phyloP scores from a whole-genome alignment of 768 basidiomycete species.

The Boletus barrowsii region DNA sequence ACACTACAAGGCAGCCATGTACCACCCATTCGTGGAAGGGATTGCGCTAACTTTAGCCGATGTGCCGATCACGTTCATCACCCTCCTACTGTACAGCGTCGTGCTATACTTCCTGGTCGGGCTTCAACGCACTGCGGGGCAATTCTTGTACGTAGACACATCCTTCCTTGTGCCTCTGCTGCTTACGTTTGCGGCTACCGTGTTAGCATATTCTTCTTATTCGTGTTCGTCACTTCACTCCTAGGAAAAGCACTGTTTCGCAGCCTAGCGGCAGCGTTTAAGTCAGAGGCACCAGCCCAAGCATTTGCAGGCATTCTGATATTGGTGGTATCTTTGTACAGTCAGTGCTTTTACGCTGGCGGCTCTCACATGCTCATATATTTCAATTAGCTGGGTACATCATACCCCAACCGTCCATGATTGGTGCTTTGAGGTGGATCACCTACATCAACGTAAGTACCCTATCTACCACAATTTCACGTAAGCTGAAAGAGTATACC shows the following conservation, averaged over 20 bases:
- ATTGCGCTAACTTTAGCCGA: slow-evolving; percentile 48
- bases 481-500: background rate
- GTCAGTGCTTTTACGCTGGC: slow-evolving; percentile 2
- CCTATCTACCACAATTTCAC: slow-evolving; percentile 31
- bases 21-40: slow-evolving; percentile 47
- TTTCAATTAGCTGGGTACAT: slow-evolving; percentile 43
- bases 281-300: slow-evolving; percentile 58
- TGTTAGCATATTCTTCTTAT: slow-evolving; percentile 54
- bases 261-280: slow-evolving; percentile 56
- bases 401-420: slow-evolving; percentile 61
- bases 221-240: slow-evolving; percentile 54
- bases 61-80: slow-evolving; percentile 40
- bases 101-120: slow-evolving; percentile 61
- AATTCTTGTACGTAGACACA: slow-evolving; percentile 61
- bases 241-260: slow-evolving; percentile 79
- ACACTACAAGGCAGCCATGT: slow-evolving; percentile 46
- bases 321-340: slow-evolving; percentile 53
- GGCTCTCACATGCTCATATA: background rate
- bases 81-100: slow-evolving; percentile 34
- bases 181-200: background rate
- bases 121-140: slow-evolving; percentile 49
- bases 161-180: slow-evolving; percentile 3
- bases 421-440: slow-evolving; percentile 68
- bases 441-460: slow-evolving; percentile 54
- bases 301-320: slow-evolving; percentile 52